Evolutionary conservation across 2,329 filamentous ascomycete genomes (phyloP), one percentile per base, ranked within the genome.

Genomic region (Plectosphaerella plurivora): DNA sequence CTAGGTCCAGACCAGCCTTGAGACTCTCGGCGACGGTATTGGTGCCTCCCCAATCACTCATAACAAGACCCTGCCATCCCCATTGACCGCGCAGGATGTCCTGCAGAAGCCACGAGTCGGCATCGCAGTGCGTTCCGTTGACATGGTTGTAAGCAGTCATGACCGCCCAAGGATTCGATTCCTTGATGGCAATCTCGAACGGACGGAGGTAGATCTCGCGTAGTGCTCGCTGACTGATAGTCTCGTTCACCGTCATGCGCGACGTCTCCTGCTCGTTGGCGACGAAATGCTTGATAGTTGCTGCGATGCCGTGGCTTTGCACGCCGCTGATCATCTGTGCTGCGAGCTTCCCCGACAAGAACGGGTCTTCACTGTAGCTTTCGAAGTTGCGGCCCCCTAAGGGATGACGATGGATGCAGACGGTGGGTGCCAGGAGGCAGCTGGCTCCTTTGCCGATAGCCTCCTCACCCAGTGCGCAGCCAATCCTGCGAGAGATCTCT

Each of bases 201-300:
- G 68, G 65, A 35, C 66, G 54, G 9, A 68, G 57, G 49, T 72
- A 70, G 33, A 72, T 64, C 50, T 55, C 53, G 1, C 51, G 24
- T 15, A 54, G 39, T 3, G 49, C 45, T 15, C 52, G 45, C 11
- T 45, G 25, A 3, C 25, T 39, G 5, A 51, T 35, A 3, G 7
- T 37, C 20, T 20, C 49, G 16, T 49, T 42, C n/a, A 51, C 45
- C 1, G 25, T 49, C 8, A 49, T 48, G 22, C 15, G 18, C 15
- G 11, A 18, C 11, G 22, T 46, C 20, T 52, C 42, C 24, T 52
- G 25, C 41, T 59, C 6, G 24, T 53, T 53, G 24, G 77, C 77
- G 48, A 88, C 76, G 56, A 73, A 89, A 63, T 89, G 80, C 66
- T 82, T 77, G 44, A 75, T 70, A 1, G 69, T 73, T 1, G 74